Base-by-base conservation (phyloP, 1,284 basidiomycete genomes). In the Pascua guehoae region DNA sequence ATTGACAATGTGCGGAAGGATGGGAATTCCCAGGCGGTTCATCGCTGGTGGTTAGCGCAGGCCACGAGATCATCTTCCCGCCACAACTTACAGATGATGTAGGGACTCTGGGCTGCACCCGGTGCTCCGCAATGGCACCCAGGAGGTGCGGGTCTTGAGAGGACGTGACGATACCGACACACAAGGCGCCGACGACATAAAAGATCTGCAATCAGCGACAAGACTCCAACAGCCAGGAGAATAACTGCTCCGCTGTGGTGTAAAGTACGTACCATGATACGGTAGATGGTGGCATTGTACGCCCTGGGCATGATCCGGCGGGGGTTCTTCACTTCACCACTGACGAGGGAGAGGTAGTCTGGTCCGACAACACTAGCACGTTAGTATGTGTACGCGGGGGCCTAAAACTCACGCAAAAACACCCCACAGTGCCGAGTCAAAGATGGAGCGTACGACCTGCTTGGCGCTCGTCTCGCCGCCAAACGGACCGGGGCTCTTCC, bases 1-100 rank as follows among this genome's bases (percentile, higher is more conserved):
- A 49, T 70, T 74, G 68, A 80, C 72, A 47, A 76, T 64, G 14
- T 61, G 63, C 3, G 72, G 73, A 11, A 77, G 63, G 12, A 68
- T 58, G 37, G 68, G 67, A 48, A 77, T 76, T 9, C 66, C 62
- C 1, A 78, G 70, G 12, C 68, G 58, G 38, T 71, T 65, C 69
- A 79, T 73, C 5, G 71, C 68, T 53, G 49, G n/a, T 32, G 14
- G 11, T 38, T 2, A 36, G 17, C 18, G 45, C 17, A 5, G 18
- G n/a, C 45, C 11, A 36, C 11, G 8, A 48, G n/a, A 17, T 54
- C n/a, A 41, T 41, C 24, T 7, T 32, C 24, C 24, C 7, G 24
- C 24, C 24, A 32, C 24, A 15, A 60, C 60, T 59, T 40, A 60
- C 53, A 57, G 54, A 75, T 74, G 49, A 74, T 69, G 47, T 66